Base-by-base conservation (phyloP, 768 basidiomycete species). In the Ramaria sp. region DNA sequence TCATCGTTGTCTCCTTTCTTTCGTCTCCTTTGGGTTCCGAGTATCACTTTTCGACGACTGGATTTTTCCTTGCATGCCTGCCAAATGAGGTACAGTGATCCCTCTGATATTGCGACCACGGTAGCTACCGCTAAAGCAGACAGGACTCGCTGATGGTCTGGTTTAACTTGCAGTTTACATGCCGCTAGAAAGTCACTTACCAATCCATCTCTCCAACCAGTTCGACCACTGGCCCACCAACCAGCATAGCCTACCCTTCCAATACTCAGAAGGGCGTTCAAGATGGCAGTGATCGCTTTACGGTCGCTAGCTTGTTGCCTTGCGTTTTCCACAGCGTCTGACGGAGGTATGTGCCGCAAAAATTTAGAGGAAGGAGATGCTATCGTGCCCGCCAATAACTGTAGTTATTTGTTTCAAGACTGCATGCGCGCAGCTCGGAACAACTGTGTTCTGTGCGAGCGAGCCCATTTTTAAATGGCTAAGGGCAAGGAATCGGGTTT, bases 351-450 rank as follows among this genome's bases (percentile, higher is more conserved):
- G 62, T 81, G 79, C 10, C 70, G 61, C 33, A 81, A 82, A 59
- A 88, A 86, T 37, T 75, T 81, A 54, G 84, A 79, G 58, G 86
- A 81, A 20, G 89, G 89, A 6, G 87, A 88, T n/a, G 88, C 83
- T 45, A 76, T 79, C 6, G 83, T 77, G 38, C 89, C 89, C 15
- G 90, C 88, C 5, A 92, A 79, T 38, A 92, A 72, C 76, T 71
- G 66, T 87, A 91, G 13, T 77, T 72, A 20, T 70, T 69, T 4
- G 80, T 71, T 57, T 81, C 69, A 48, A 89, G 71, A 1, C 73
- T 68, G 10, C 74, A 74, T 6, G 71, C 63, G 51, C 80, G 71
- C 20, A 80, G 66, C 3, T 69, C 63, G 0, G 58, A 57, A 34
- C 61, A 64, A 7, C 81, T 86, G 46, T 70, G 68, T 4, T 71